Base-by-base conservation (phyloP, 768 basidiomycete species). In the Boletus fagicola region DNA sequence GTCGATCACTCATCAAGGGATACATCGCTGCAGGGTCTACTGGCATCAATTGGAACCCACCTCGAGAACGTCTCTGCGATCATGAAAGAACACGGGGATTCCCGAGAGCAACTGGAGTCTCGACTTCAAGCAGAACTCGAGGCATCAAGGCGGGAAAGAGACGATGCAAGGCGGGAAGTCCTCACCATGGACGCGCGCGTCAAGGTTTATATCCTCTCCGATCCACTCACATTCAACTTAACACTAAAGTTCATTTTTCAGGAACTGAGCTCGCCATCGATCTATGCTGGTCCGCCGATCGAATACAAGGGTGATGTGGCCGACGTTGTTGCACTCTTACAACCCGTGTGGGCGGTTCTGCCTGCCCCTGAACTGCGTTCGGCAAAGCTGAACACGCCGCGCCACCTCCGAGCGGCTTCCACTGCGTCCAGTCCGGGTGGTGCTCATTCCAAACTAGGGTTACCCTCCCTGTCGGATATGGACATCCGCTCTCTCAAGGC, bases 401-500 rank as follows among this genome's bases (percentile, higher is more conserved):
- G 80, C 54, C 73, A 74, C 50, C 81, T 79, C 74, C 83, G 79
- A 43, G 78, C 80, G 22, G 54, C 68, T 13, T 80, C 80, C 1
- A 78, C 79, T 1, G 74, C 68, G 33, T 74, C 65, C 47, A 77
- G 68, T 58, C 72, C 68, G n/a, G 65, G 71, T 47, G 65, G 67
- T 26, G 43, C 48, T 50, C 65, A 67, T 50, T 65, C 65, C 54
- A 74, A 47, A 68, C 68, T 44, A 57, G 63, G 76, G 3, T 56
- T 72, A 11, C 69, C 73, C 5, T 92, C 90, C 10, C 78, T 93
- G 39, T 90, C 88, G 24, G 88, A 94, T 47, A 79, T 94, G 68
- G 92, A 96, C 69, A 86, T 95, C 18, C 88, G 91, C 11, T 82
- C 92, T 6, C 84, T 97, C 68, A 94, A 94, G 72, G 72, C 82